phyloP scores from a whole-genome alignment of 1,284 basidiomycete species.

The Pyrrhoderma noxium region DNA sequence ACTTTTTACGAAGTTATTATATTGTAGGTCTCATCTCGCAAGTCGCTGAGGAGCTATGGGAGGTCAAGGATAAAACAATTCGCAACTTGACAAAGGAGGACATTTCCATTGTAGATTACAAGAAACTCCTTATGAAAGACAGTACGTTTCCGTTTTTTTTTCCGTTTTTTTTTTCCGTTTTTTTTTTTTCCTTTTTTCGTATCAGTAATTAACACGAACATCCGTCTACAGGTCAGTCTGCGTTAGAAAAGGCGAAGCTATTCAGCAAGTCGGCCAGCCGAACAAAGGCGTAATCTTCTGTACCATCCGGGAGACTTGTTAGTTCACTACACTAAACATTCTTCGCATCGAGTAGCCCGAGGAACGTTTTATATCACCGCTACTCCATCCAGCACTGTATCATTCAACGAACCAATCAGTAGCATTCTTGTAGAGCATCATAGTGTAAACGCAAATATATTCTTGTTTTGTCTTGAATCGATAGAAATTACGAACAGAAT shows the following conservation, averaged over 20 bases:
- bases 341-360: no score
- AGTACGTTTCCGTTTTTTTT: slow-evolving; percentile 34
- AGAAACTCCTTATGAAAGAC: slow-evolving; percentile 68
- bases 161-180: no score
- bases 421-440: no score
- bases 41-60: slow-evolving; percentile 97
- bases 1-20: slow-evolving; percentile 12
- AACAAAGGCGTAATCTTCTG: slow-evolving; percentile 7
- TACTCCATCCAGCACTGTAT: no score
- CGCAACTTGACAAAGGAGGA: slow-evolving; percentile 87
- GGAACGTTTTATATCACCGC: no score
- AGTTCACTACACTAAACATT: no score
- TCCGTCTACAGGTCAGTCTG: slow-evolving; percentile 45
- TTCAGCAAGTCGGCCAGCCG: slow-evolving; percentile 57
- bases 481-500: no score
- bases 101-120: slow-evolving; percentile 88
- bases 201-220: slow-evolving; percentile 15
- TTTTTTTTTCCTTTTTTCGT: slow-evolving; percentile 9
- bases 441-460: no score
- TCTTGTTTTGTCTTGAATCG: no score
- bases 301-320: no score
- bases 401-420: no score
- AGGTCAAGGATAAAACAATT: slow-evolving; percentile 93
- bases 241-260: slow-evolving; percentile 89
- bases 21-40: slow-evolving; percentile 78